Evolutionary conservation across 2,329 filamentous ascomycete genomes (phyloP), one percentile per base, ranked within the genome.

Genomic region (Colletotrichum salicis): DNA sequence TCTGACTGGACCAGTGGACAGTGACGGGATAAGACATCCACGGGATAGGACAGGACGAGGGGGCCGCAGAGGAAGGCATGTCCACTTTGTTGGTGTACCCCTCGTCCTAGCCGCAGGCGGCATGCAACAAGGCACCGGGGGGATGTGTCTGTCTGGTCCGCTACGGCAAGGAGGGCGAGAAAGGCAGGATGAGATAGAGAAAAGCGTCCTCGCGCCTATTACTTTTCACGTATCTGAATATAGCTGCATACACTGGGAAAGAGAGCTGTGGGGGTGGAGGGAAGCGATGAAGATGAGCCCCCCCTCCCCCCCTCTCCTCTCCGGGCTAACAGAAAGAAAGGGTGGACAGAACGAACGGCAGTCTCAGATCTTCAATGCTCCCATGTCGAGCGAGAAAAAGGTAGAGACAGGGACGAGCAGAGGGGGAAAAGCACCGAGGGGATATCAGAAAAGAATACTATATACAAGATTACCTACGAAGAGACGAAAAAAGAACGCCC

Each of bases 1-100:
- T 48, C 59, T 69, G 59, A 71, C 69, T 71, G 69, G 69, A 58
- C 52, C 59, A 71, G 65, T 71, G 69, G 69, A 63, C 58, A 60
- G 59, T 48, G 33, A 71, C 33, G 58, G 41, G 37, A 68, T 59
- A 69, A 64, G 59, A 69, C 69, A 71, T 24, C 41, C 29, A 54
- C 31, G 48, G 65, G 60, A 60, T 71, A 64, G 64, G 64, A 64
- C 69, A 55, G 54, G 7, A n/a, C 41, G 57, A 58, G 58, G 59
- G 29, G 27, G 15, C 29, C 31, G 29, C 55, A 64, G 48, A 35
- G 22, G 41, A 48, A 54, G 41, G 45, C 51, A 69, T 69, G 65
- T 60, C 69, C 69, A 69, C 69, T 69, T 60, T 37, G 69, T 60
- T 69, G 59, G 48, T 64, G 69, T 56, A 64, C 69, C 69, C 69